These are phyloP conservation scores for Penicillium psychrosexuale DNA, from an alignment of 2,329 filamentous ascomycete species.

Conservation along the genomic window DNA sequence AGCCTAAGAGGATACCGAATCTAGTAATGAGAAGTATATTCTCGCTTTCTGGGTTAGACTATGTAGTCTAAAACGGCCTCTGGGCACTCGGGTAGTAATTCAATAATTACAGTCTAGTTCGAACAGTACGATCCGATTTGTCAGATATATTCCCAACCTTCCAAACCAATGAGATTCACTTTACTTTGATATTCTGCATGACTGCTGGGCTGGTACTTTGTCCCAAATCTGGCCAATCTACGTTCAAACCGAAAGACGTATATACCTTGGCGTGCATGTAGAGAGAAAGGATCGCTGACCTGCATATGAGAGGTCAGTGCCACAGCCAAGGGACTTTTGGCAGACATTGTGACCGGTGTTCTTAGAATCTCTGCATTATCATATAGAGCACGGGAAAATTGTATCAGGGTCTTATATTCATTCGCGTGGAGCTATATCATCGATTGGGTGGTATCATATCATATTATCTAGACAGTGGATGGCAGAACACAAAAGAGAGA, in stretches of 20 bases:
- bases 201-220: background rate
- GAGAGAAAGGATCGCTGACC: background rate
- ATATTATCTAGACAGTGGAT: constrained; percentile 6
- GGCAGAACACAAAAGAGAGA: background rate
- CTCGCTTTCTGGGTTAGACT: no score
- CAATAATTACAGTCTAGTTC: no score
- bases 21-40: background rate
- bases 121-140: background rate
- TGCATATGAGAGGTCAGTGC: background rate
- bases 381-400: background rate
- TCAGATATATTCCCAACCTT: background rate
- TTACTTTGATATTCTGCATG: background rate
- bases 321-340: background rate
- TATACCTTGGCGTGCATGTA: background rate
- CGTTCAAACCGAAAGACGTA: background rate
- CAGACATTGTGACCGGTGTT: background rate
- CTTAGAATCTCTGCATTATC: background rate
- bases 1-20: background rate
- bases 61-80: background rate
- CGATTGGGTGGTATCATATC: constrained; percentile 15
- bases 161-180: no score
- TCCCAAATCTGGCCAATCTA: background rate
- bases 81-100: no score
- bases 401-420: background rate
- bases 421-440: constrained; percentile 3